These are phyloP conservation scores for Aspergillus conjunctus DNA, from an alignment of 495 filamentous ascomycete species.

Conservation along the genomic window DNA sequence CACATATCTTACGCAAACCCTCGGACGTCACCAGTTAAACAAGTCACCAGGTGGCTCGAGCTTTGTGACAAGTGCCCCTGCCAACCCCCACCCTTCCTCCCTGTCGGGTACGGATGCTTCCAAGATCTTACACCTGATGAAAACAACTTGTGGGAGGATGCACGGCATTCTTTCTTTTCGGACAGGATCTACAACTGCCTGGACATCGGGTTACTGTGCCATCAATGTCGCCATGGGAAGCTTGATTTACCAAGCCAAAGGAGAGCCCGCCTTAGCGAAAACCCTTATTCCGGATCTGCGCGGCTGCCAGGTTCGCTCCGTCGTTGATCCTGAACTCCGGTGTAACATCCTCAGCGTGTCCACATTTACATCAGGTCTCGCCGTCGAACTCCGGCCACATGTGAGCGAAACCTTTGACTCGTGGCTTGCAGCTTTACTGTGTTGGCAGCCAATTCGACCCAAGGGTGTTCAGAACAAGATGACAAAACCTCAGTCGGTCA, in stretches of 20 bases:
- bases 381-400: conserved; percentile 74
- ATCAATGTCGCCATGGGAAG: conserved; percentile 59
- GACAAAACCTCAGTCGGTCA: conserved; percentile 64
- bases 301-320: conserved; percentile 77
- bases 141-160: conserved; percentile 60
- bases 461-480: conserved; percentile 72
- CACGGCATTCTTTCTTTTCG: conserved; percentile 58
- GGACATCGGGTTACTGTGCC: conserved; percentile 59
- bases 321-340: conserved; percentile 62
- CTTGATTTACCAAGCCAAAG: conserved; percentile 59
- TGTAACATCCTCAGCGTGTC: conserved; percentile 80
- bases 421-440: conserved; percentile 91
- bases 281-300: conserved; percentile 78
- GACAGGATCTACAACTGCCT: conserved; percentile 53
- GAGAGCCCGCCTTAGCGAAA: conserved; percentile 56
- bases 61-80: conserved; percentile 31
- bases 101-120: conserved; percentile 51
- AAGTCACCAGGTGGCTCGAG: conserved; percentile 43
- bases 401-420: conserved; percentile 77
- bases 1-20: conserved; percentile 34
- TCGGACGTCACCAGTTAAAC: conserved; percentile 46
- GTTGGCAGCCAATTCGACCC: conserved; percentile 88
- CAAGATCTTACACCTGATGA: conserved; percentile 58
- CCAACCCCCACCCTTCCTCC: conserved; percentile 52
- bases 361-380: conserved; percentile 65